Conservation (phyloP, 441 rosid species). For the Arabidopsis lyrata region DNA sequence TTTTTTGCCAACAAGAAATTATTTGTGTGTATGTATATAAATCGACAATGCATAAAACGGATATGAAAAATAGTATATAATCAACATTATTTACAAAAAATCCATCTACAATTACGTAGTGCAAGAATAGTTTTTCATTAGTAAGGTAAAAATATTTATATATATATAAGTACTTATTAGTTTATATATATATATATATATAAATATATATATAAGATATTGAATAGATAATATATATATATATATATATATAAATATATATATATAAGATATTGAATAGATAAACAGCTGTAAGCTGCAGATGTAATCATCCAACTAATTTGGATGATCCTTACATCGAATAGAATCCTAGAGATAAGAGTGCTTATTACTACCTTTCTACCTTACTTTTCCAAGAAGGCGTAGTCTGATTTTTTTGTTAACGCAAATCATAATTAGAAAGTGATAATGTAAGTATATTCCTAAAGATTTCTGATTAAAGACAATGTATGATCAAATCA, state of each 20-base stretch:
- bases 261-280: conserved; percentile 6
- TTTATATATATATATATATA: no score
- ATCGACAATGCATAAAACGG: background rate
- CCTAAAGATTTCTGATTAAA: background rate
- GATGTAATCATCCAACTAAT: conserved; percentile 39
- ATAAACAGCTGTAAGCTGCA: conserved; percentile 39
- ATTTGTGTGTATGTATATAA: background rate
- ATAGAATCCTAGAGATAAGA: conserved; percentile 3
- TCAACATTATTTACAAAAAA: background rate
- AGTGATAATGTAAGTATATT: background rate
- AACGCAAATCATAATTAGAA: conserved; percentile 1
- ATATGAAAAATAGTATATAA: background rate
- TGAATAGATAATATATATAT: conserved; percentile 14
- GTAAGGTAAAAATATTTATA: background rate
- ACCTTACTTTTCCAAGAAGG: no score
- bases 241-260: background rate
- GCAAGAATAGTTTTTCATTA: conserved; percentile 4
- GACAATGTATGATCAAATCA: background rate
- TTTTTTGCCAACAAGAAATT: no score
- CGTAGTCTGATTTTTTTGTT: no score
- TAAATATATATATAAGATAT: background rate
- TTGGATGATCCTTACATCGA: conserved; percentile 33
- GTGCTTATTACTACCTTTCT: background rate
- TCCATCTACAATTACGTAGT: no score
- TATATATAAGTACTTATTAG: background rate